Evolutionary conservation across 495 filamentous ascomycete species (phyloP), one percentile per base, ranked within the genome.

Genomic region (Bathelium albidoporum): DNA sequence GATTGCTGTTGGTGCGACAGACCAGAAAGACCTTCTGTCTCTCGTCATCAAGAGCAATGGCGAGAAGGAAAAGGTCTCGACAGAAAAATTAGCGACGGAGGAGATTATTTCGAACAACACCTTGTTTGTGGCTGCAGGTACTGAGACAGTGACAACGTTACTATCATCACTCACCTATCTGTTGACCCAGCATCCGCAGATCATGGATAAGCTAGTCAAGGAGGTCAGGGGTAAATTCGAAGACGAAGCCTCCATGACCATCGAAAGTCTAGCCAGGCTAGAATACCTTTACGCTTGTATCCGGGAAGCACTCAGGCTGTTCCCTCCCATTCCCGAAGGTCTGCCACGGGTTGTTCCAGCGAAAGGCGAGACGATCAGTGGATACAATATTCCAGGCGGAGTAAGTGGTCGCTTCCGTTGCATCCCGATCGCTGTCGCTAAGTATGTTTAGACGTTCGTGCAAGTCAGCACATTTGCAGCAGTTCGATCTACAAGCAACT

Each of bases 261-360:
- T 72, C 14, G 68, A 69, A 29, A 45, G 29, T 12, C 64, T 70
- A n/a, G 68, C 68, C 22, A 60, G 59, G 24, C 43, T 68, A 36
- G 65, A 66, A 52, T 70, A 70, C 52, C 60, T 70, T 22, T 31
- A 66, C 18, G 70, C 70, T 26, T 60, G 67, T 3, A 28, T 72
- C 39, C 61, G 68, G 28, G 70, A 72, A 55, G 70, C 62, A 11
- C 61, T 71, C n/a, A 59, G 69, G n/a, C 65, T 71, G 64, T 71
- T 69, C 59, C 69, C 69, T 20, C 69, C 69, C 20, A 59, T 69
- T 55, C 29, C 49, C 29, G 26, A 55, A 55, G 29, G 22, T 55
- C 49, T 24, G n/a, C n/a, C n/a, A n/a, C n/a, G n/a, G n/a, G n/a
- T n/a, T n/a, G n/a, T n/a, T n/a, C n/a, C n/a, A n/a, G n/a, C n/a